These are phyloP conservation scores for Ephemerocybe angulata DNA, from an alignment of 768 basidiomycete species.

Conservation along the genomic window DNA sequence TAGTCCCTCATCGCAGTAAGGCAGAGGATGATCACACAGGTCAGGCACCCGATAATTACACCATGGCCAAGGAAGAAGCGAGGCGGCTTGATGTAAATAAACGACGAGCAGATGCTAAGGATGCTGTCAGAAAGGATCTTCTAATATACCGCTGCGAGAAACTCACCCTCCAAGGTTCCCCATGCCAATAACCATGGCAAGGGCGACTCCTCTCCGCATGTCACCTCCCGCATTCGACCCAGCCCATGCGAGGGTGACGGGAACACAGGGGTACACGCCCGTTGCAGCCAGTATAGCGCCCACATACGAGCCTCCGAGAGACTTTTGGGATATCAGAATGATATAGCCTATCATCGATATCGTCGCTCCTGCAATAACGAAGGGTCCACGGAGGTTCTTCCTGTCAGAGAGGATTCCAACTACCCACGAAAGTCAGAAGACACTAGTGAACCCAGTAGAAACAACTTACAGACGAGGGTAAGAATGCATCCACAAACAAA, in stretches of 20 bases:
- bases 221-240: conserved; percentile 55
- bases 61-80: conserved; percentile 38
- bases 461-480: conserved; percentile 32
- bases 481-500: conserved; percentile 42
- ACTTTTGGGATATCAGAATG: conserved; percentile 37
- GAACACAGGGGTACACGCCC: conserved; percentile 50
- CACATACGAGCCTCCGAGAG: conserved; percentile 37
- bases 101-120: conserved; percentile 38
- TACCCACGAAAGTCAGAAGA: conserved; percentile 3
- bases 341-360: conserved; percentile 50
- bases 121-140: not conserved
- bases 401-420: conserved; percentile 41
- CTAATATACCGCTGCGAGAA: not conserved
- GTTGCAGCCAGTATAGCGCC: conserved; percentile 47
- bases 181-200: conserved; percentile 53
- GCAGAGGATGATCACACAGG: conserved; percentile 35
- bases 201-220: conserved; percentile 44
- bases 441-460: not conserved
- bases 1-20: conserved; percentile 48
- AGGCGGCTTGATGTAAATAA: conserved; percentile 36
- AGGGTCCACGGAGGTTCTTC: conserved; percentile 41
- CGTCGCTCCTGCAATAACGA: conserved; percentile 38
- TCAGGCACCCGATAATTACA: conserved; percentile 27
- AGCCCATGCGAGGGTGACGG: conserved; percentile 49
- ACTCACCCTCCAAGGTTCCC: conserved; percentile 51